Evolutionary conservation across 2,329 filamentous ascomycete species (phyloP).

Genomic region (Ophiostoma populinum): DNA sequence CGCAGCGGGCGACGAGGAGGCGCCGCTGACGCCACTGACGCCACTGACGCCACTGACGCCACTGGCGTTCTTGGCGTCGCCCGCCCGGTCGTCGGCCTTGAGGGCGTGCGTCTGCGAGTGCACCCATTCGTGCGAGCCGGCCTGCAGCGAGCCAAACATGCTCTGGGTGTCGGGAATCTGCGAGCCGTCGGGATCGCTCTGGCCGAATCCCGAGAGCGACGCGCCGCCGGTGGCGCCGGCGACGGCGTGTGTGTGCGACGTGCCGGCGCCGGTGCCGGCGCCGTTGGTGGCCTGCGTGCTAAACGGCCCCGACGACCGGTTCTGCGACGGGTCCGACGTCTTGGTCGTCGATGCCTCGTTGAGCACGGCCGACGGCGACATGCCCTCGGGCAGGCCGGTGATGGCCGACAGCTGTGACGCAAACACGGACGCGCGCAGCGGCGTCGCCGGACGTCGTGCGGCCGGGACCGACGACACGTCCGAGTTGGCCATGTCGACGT

Average conservation of each 20-base stretch:
- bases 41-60: background rate
- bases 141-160: slow-evolving; percentile 18
- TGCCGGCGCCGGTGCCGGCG: slow-evolving; percentile 5
- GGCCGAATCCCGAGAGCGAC: background rate
- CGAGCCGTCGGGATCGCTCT: slow-evolving; percentile 22
- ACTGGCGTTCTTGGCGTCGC: slow-evolving; percentile 15
- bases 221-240: background rate
- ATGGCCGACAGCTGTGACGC: slow-evolving; percentile 47
- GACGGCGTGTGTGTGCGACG: background rate
- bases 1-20: slow-evolving; percentile 1
- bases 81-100: slow-evolving; percentile 7
- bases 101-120: slow-evolving; percentile 41
- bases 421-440: slow-evolving; percentile 18
- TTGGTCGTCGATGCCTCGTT: slow-evolving; percentile 95
- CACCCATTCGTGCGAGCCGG: slow-evolving; percentile 35
- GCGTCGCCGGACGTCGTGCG: slow-evolving; percentile 21
- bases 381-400: slow-evolving; percentile 37
- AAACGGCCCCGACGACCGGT: slow-evolving; percentile 38
- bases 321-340: slow-evolving; percentile 53
- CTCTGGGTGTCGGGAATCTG: slow-evolving; percentile 39
- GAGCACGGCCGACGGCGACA: slow-evolving; percentile 40
- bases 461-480: slow-evolving; percentile 26
- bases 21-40: background rate
- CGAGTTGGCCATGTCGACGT: slow-evolving; percentile 44
- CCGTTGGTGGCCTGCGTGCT: slow-evolving; percentile 63